phyloP scores from a whole-genome alignment of 371 early-diverging fungal species.

The Lichtheimia hyalospora region DNA sequence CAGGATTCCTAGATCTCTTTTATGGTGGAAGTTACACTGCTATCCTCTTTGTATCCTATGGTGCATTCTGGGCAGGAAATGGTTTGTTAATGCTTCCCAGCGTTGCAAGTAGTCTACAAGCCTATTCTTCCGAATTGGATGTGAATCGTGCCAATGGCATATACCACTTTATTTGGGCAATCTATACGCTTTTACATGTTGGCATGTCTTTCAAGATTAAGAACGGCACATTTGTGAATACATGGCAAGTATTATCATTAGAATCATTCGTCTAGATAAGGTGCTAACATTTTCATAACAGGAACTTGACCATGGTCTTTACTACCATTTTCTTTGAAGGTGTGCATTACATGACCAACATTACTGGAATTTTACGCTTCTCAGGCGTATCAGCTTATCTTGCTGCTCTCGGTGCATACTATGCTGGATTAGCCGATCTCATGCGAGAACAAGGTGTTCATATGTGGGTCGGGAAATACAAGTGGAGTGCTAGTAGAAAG shows the following conservation, averaged over 20 bases:
- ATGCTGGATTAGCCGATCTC: slow-evolving; percentile 41
- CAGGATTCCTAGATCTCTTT: slow-evolving; percentile 17
- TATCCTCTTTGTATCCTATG: slow-evolving; percentile 41
- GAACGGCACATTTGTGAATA: slow-evolving; percentile 26
- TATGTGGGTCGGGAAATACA: slow-evolving; percentile 60
- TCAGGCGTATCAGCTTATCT: slow-evolving; percentile 35
- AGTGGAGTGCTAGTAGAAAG: neutral
- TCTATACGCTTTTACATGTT: slow-evolving; percentile 42
- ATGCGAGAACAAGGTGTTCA: slow-evolving; percentile 57
- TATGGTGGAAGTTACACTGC: slow-evolving; percentile 21
- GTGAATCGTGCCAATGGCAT: slow-evolving; percentile 28
- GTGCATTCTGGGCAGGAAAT: slow-evolving; percentile 27
- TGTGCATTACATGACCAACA: slow-evolving; percentile 12
- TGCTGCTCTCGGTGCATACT: slow-evolving; percentile 41
- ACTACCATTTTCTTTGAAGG: slow-evolving; percentile 42
- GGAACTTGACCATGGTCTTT: slow-evolving; percentile 20
- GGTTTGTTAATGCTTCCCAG: slow-evolving; percentile 35
- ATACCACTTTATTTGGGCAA: slow-evolving; percentile 41
- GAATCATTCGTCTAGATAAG: too few species aligned
- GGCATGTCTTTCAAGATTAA: slow-evolving; percentile 37
- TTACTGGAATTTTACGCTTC: slow-evolving; percentile 6
- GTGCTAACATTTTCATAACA: neutral
- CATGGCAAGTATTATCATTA: slow-evolving; percentile 14
- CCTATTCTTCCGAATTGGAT: slow-evolving; percentile 24
- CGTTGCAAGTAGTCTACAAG: slow-evolving; percentile 23